Base-by-base conservation (phyloP, 371 early-diverging fungal species). In the Circinella umbellata region DNA sequence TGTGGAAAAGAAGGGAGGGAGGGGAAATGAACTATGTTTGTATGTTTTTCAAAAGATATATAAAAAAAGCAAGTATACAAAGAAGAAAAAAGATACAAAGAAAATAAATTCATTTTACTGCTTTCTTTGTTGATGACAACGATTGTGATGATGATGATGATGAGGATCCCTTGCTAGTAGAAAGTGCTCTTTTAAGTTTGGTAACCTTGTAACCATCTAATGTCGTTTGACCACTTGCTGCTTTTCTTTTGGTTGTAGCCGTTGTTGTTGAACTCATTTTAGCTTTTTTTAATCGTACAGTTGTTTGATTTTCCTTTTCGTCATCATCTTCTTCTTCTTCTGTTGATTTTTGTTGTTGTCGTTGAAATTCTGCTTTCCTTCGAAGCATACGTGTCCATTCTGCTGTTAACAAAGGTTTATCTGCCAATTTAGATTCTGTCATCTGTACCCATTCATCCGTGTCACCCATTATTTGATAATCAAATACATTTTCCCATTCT, bases 401-500 rank as follows among this genome's bases (percentile, higher is more conserved):
- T 14, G 67, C 67, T 20, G 69, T 51, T 14, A 73, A n/a, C 10
- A 61, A 27, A 35, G 66, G 55, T 9, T 61, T 61, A 47, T 66
- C 63, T 53, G 61, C 18, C 36, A 71, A 15, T 49, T 62, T 71
- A 20, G 20, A 34, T 54, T 71, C 67, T 27, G 66, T 71, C 54
- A 69, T 63, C 0, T 37, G 4, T 1, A 87, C 89, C 90, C 90
- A 89, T 27, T 80, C 85, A 68, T 98, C 97, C 4, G 92, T 86
- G 57, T 90, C 88, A 51, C 95, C 95, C 39, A 93, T 69, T 20
- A 98, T 80, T 74, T 92, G 91, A 75, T 94, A 95, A 74, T 97
- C 97, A 81, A 98, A 92, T 3, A 96, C 81, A 8, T 82, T 87
- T 11, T 92, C 94, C 98, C 97, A 96, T 74, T 91, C 89, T 67